A percentile compares a stretch with the other conserved stretches of the same genome.
Conservation (phyloP, 306 rosid species). For the Rosa chinensis region DNA sequence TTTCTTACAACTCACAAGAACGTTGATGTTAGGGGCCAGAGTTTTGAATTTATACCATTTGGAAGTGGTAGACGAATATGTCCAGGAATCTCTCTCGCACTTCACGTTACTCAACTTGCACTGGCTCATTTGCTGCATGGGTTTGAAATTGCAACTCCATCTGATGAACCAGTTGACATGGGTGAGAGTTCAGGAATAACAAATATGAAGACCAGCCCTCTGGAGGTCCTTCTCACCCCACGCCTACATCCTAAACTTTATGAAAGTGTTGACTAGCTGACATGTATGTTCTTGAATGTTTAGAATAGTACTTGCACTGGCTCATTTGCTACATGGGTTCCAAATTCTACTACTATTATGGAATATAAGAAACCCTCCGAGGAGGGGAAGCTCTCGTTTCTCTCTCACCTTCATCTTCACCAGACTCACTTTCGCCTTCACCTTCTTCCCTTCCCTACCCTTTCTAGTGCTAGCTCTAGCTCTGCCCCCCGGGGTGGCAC, state of each 20-base stretch:
- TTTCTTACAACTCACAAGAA: not conserved
- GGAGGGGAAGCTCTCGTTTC: no score
- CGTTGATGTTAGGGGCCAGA: not conserved
- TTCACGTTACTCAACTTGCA: not conserved
- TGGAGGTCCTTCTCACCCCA: not conserved
- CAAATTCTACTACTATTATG: no score
- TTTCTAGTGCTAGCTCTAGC: no score
- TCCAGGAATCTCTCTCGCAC: slow-evolving; percentile 2
- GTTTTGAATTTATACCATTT: not conserved
- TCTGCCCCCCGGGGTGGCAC: no score
- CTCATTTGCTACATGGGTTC: no score
- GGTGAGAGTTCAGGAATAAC: not conserved
- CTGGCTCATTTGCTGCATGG: not conserved
- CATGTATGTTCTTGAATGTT: no score
- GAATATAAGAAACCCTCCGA: no score
- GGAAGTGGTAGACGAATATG: not conserved
- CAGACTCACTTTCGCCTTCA: no score
- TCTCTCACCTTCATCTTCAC: no score
- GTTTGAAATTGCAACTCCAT: not conserved
- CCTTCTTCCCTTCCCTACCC: no score
- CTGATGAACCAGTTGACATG: not conserved
- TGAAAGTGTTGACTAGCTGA: not conserved
- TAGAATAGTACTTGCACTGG: no score
- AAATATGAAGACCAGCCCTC: not conserved
- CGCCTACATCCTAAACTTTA: not conserved